These are phyloP conservation scores for Lactarius sp. DNA, from an alignment of 768 basidiomycete species.

Conservation along the genomic window DNA sequence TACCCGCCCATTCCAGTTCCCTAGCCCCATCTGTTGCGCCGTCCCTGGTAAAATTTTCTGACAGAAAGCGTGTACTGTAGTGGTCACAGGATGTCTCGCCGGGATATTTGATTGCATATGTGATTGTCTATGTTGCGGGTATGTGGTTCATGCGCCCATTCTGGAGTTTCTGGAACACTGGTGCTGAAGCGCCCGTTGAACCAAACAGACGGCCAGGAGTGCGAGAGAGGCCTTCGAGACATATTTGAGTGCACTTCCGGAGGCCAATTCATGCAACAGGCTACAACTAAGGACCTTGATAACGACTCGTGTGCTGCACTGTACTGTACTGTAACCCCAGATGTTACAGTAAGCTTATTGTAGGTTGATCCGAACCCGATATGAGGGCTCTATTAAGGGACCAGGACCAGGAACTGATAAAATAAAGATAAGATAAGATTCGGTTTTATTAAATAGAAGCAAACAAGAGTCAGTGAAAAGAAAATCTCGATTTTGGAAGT, in stretches of 20 bases:
- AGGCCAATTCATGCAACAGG: not conserved
- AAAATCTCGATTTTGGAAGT: not conserved
- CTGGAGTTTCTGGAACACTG: not conserved
- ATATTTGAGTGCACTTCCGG: not conserved
- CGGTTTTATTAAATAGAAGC: not conserved
- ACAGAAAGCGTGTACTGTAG: conserved; percentile 33
- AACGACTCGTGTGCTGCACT: no score
- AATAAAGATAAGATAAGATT: conserved; percentile 4
- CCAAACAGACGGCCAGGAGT: conserved; percentile 15
- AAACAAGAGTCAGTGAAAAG: not conserved
- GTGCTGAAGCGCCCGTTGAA: not conserved
- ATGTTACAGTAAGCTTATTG: no score
- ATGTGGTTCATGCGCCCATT: conserved; percentile 9
- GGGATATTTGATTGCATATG: conserved; percentile 43
- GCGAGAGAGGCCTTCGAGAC: conserved; percentile 13
- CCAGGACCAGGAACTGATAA: not conserved
- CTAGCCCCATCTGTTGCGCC: not conserved
- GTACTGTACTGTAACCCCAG: no score
- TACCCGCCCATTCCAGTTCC: not conserved
- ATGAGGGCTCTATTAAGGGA: not conserved
- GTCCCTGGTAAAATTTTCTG: not conserved
- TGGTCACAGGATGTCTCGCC: conserved; percentile 39
- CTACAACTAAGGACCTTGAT: not conserved
- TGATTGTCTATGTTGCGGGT: conserved; percentile 42
- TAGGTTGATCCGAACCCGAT: not conserved